Conservation (phyloP, 371 early-diverging fungal genomes). For the Lichtheimia ornata region DNA sequence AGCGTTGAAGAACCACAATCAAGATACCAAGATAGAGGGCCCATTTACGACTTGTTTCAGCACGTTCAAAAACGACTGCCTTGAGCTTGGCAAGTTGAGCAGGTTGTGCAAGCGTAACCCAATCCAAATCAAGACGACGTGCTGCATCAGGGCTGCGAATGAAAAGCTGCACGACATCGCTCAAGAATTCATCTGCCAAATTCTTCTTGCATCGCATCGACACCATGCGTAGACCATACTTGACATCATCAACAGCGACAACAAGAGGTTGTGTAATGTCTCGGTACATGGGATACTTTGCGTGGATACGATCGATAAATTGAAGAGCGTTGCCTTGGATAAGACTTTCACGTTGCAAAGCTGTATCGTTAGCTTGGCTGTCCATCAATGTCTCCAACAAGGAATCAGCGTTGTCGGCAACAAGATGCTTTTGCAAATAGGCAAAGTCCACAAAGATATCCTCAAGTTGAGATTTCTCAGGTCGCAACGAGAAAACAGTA, state of each 20-base stretch:
- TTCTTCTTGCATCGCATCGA: slow-evolving; percentile 32
- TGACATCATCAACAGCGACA: slow-evolving; percentile 73
- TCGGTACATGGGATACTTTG: slow-evolving; percentile 63
- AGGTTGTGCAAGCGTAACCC: slow-evolving; percentile 52
- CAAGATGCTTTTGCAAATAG: slow-evolving; percentile 67
- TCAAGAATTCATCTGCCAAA: slow-evolving; percentile 31
- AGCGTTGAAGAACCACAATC: slow-evolving; percentile 59
- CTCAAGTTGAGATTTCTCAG: slow-evolving; percentile 67
- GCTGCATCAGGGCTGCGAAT: slow-evolving; percentile 47
- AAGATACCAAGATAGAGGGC: slow-evolving; percentile 68
- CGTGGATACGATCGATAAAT: slow-evolving; percentile 65
- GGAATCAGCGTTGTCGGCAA: slow-evolving; percentile 51
- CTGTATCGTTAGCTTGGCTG: slow-evolving; percentile 22
- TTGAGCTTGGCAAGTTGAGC: slow-evolving; percentile 46
- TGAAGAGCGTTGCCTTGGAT: slow-evolving; percentile 76
- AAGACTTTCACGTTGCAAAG: slow-evolving; percentile 58
- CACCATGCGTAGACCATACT: slow-evolving; percentile 74
- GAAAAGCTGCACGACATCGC: slow-evolving; percentile 47
- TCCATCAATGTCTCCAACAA: slow-evolving; percentile 45
- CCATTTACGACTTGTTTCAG: slow-evolving; percentile 55
- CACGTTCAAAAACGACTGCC: slow-evolving; percentile 54
- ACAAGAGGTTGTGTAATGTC: slow-evolving; percentile 81
- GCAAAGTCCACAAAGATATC: slow-evolving; percentile 78
- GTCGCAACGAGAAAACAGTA: slow-evolving; percentile 67
- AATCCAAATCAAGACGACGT: slow-evolving; percentile 34